Evolutionary conservation across 768 basidiomycete genomes (phyloP).

Genomic region (Macrocybe gigantea): DNA sequence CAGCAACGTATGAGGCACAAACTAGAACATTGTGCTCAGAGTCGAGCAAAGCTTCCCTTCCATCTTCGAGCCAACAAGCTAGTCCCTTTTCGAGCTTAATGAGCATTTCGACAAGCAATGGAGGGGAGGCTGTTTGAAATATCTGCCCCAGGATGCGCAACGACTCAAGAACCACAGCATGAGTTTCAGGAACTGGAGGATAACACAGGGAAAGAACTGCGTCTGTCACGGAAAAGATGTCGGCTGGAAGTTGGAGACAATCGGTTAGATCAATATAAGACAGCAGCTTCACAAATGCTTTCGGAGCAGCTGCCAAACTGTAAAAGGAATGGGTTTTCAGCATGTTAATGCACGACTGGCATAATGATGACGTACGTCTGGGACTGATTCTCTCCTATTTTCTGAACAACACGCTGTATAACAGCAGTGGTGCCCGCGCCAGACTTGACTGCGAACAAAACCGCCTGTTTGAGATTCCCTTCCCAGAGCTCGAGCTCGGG

Average conservation of each 20-base stretch:
- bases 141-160: constrained; percentile 27
- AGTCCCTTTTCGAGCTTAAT: constrained; percentile 30
- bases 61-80: constrained; percentile 50
- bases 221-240: constrained; percentile 23
- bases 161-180: constrained; percentile 26
- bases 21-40: constrained; percentile 46
- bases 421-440: constrained; percentile 15
- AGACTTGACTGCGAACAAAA: constrained; percentile 16
- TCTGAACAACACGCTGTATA: constrained; percentile 21
- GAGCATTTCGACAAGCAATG: constrained; percentile 28
- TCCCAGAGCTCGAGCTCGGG: constrained; percentile 39
- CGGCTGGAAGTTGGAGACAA: constrained; percentile 10
- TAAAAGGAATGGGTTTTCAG: not conserved
- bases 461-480: constrained; percentile 23
- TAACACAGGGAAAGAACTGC: constrained; percentile 28
- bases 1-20: constrained; percentile 12
- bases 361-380: constrained; percentile 5
- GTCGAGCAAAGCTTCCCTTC: constrained; percentile 28
- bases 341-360: not conserved
- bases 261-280: constrained; percentile 14
- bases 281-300: constrained; percentile 16
- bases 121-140: constrained; percentile 20
- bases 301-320: constrained; percentile 18
- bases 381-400: constrained; percentile 14
- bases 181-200: constrained; percentile 19